Percentiles rank a stretch among this genome's conserved stretches.
These are phyloP conservation scores for Leccinum pachyderme DNA, from an alignment of 1,284 basidiomycete genomes.

Conservation along the genomic window DNA sequence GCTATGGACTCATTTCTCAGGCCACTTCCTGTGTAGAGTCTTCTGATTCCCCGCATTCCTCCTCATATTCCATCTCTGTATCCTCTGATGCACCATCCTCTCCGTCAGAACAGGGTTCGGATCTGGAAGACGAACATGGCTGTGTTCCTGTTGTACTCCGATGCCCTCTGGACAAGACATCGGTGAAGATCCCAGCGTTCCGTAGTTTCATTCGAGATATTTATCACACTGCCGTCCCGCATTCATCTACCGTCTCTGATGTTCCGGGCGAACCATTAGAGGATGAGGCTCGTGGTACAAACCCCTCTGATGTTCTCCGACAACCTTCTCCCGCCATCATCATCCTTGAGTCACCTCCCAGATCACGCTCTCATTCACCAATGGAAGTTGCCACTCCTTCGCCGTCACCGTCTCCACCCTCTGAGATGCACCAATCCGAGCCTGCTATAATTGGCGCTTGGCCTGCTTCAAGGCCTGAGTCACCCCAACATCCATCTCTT, in stretches of 20 bases:
- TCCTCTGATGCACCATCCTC: slow-evolving; percentile 27
- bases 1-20: slow-evolving; percentile 51
- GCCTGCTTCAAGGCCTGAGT: slow-evolving; percentile 31
- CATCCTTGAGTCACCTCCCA: slow-evolving; percentile 20
- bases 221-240: slow-evolving; percentile 15
- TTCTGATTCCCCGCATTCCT: slow-evolving; percentile 34
- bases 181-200: slow-evolving; percentile 32
- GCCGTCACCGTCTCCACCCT: slow-evolving; percentile 21
- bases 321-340: slow-evolving; percentile 17
- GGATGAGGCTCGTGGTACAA: slow-evolving; percentile 9
- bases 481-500: slow-evolving; percentile 16
- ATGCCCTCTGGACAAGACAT: slow-evolving; percentile 15
- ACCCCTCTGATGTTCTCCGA: slow-evolving; percentile 16
- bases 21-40: slow-evolving; percentile 33
- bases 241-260: slow-evolving; percentile 13
- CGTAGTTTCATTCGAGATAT: slow-evolving; percentile 33
- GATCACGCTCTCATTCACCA: slow-evolving; percentile 41
- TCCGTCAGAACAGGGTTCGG: slow-evolving; percentile 48
- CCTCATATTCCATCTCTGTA: slow-evolving; percentile 39
- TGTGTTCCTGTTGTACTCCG: slow-evolving; percentile 21
- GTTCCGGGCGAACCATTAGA: slow-evolving; percentile 9
- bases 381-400: slow-evolving; percentile 48
- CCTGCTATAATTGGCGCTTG: slow-evolving; percentile 36
- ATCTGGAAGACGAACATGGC: slow-evolving; percentile 48
- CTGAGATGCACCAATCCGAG: slow-evolving; percentile 20